Conservation (phyloP, 2,329 filamentous ascomycete species). For the Pseudogymnoascus sp. region DNA sequence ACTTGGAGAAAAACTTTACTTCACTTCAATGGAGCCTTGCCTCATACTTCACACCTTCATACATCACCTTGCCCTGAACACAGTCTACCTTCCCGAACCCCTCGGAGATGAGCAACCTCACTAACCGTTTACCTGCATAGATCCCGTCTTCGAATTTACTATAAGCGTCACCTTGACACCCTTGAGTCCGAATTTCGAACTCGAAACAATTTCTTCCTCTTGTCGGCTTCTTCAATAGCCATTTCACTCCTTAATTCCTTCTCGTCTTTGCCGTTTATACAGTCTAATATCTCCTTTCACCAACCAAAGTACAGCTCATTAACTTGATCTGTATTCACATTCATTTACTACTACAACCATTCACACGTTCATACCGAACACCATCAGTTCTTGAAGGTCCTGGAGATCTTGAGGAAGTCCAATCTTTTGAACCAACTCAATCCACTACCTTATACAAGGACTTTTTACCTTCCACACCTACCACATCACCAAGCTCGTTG, state of each 20-base stretch:
- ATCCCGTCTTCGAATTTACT: slow-evolving; percentile 6
- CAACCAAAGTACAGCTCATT: slow-evolving; percentile 19
- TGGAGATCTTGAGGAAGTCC: slow-evolving; percentile 29
- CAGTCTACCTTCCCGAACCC: background rate
- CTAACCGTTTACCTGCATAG: slow-evolving; percentile 6
- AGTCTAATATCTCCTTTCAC: slow-evolving; percentile 28
- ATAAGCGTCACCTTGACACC: background rate
- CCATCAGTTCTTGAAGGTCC: slow-evolving; percentile 29
- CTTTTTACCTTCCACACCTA: slow-evolving; percentile 10
- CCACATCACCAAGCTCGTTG: slow-evolving; percentile 9
- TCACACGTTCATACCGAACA: slow-evolving; percentile 21
- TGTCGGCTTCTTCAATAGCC: slow-evolving; percentile 21
- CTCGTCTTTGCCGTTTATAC: slow-evolving; percentile 19
- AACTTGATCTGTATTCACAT: slow-evolving; percentile 21
- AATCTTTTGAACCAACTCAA: slow-evolving; percentile 18
- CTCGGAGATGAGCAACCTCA: background rate
- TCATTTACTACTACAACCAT: slow-evolving; percentile 21
- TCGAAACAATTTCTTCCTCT: slow-evolving; percentile 14
- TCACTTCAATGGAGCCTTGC: background rate
- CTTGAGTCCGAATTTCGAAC: slow-evolving; percentile 16
- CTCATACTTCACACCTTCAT: background rate
- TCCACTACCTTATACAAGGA: slow-evolving; percentile 3
- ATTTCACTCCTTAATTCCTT: slow-evolving; percentile 26
- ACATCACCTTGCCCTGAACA: background rate
- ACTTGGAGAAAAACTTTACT: background rate